Base-by-base conservation (phyloP, 176 grass and related monocot species). In the Aegilops bicornis region DNA sequence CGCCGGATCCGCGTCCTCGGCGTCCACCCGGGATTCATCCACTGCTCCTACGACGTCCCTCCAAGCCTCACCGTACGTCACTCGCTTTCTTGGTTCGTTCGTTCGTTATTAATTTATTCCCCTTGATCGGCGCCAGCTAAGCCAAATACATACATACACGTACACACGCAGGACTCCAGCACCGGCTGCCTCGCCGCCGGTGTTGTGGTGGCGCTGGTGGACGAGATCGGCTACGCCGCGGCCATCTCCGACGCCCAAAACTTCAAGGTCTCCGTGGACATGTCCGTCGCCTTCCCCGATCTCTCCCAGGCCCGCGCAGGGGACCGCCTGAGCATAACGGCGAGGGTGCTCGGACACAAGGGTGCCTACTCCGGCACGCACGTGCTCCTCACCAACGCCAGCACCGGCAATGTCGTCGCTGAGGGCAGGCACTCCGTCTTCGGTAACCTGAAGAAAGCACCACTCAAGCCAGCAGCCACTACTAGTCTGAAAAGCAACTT, bases 1-100 rank as follows among this genome's bases (percentile, higher is more conserved):
- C 89, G 86, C 20, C 90, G 95, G 58, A 88, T 92, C 92, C 90
- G 90, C 77, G 92, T 91, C 20, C 84, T 84, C 73, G 7, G 25
- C 84, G 83, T 97, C 81, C 88, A 8, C 11, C 90, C 92, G 2
- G 95, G 95, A 31, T 32, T 71, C 76, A 43, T 97, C 92, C 76
- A 72, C 92, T 97, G 95, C 87, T 84, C 95, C 89, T 97, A 90
- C 91, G 81, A 72, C 72, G 92, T 97, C 47, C 95, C 95, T 6
- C 60, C 91, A 2, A 80, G 87, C n/a, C 95, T 97, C 90, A 93
- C 92, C 50, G 81, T 13, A 40, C 25, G 32, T 56, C 54, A 59
- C 54, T 22, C 19, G 54, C 17, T 59, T 20, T 22, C 60, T 62
- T 22, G 17, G 7, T 45, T 37, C 27, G 14, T 23, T 11, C 0